Percentiles rank a stretch among this genome's conserved stretches.
Evolutionary conservation across 768 basidiomycete genomes (phyloP).

Genomic region (Candolleomyces efflorescens): DNA sequence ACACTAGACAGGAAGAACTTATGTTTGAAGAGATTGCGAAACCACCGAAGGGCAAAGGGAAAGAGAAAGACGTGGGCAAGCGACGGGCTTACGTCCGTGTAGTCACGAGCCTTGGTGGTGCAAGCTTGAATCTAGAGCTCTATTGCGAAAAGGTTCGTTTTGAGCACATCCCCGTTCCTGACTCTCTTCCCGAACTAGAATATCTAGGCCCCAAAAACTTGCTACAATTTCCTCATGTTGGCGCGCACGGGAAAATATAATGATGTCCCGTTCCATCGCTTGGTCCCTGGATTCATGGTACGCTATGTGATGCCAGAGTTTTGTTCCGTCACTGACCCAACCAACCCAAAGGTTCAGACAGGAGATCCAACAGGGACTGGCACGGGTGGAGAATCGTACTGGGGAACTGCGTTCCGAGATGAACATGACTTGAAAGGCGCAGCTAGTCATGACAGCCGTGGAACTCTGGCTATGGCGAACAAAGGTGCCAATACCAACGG

Average conservation of each 20-base stretch:
- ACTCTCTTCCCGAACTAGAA: background rate
- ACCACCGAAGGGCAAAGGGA: slow-evolving; percentile 78
- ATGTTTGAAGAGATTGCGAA: slow-evolving; percentile 96
- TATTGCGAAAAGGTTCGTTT: slow-evolving; percentile 80
- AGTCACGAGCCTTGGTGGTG: slow-evolving; percentile 86
- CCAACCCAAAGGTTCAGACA: slow-evolving; percentile 76
- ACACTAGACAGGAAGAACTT: slow-evolving; percentile 67
- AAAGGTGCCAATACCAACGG: slow-evolving; percentile 89
- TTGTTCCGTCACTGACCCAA: slow-evolving; percentile 5
- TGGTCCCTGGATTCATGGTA: slow-evolving; percentile 96
- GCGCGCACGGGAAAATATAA: slow-evolving; percentile 90
- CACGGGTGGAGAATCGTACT: slow-evolving; percentile 85
- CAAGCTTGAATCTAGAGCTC: slow-evolving; percentile 77
- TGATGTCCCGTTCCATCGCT: slow-evolving; percentile 82
- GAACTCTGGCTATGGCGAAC: slow-evolving; percentile 93
- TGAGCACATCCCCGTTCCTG: background rate
- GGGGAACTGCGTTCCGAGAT: slow-evolving; percentile 96
- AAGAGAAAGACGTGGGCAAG: slow-evolving; percentile 91
- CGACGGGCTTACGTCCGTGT: slow-evolving; percentile 95
- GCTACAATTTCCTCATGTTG: slow-evolving; percentile 96
- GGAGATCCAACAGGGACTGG: slow-evolving; percentile 98
- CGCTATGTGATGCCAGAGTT: slow-evolving; percentile 11
- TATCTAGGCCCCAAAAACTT: slow-evolving; percentile 93
- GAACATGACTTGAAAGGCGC: slow-evolving; percentile 88
- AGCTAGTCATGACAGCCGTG: slow-evolving; percentile 81